Conservation (phyloP, 305 asterid species). For the Solanum hybrid region DNA sequence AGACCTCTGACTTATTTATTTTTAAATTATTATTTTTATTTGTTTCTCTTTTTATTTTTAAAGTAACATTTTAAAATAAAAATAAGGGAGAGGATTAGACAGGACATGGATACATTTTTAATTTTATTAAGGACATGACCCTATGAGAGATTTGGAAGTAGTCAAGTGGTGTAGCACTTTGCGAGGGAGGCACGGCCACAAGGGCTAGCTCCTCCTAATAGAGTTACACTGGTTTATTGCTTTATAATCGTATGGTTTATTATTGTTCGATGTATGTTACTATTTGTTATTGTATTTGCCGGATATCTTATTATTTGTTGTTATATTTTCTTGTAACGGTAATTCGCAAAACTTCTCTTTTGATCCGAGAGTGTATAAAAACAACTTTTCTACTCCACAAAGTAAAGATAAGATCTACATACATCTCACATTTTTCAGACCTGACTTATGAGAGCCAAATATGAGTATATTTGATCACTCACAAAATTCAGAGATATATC, state of each 20-base stretch:
- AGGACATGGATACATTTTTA: background rate
- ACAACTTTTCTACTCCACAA: background rate
- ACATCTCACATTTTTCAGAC: too few relatives aligned
- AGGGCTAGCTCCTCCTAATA: background rate
- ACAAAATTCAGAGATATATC: background rate
- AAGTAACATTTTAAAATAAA: background rate
- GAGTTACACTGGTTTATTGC: background rate
- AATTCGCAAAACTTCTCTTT: background rate
- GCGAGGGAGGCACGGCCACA: background rate
- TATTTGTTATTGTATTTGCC: background rate
- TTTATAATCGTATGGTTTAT: background rate
- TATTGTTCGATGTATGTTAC: background rate
- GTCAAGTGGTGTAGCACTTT: background rate
- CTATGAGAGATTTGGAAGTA: background rate
- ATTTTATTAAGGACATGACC: background rate
- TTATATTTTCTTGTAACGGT: background rate
- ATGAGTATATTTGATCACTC: background rate
- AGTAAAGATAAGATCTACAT: background rate
- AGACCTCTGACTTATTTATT: background rate
- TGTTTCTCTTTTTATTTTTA: background rate
- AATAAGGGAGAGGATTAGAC: fast-evolving
- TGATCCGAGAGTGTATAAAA: background rate
- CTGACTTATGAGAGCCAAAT: background rate
- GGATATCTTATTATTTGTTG: background rate
- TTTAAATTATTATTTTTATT: background rate